Percentiles rank a stretch among this genome's conserved stretches.
These are phyloP conservation scores for Saturnispora diversa DNA, from an alignment of 805 yeast genomes.

Conservation along the genomic window DNA sequence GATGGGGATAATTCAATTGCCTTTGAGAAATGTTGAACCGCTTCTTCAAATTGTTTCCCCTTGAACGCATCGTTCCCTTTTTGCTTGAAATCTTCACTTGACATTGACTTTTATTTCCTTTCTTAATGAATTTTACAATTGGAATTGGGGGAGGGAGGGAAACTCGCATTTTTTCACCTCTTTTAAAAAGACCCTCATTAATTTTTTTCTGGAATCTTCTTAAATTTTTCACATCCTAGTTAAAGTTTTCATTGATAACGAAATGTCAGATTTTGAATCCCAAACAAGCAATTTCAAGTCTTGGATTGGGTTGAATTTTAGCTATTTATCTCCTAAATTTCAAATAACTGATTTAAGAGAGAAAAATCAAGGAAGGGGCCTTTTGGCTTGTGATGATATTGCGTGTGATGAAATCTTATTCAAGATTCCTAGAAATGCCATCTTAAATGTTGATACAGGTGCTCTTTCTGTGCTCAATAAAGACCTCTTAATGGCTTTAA, in stretches of 20 bases:
- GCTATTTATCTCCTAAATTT: constrained; percentile 48
- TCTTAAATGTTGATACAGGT: constrained; percentile 56
- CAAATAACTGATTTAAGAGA: constrained; percentile 51
- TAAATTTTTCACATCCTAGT: neutral
- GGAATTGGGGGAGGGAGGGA: no score
- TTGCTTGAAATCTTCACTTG: constrained; percentile 75
- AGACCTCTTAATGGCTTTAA: constrained; percentile 35
- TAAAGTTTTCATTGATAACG: neutral
- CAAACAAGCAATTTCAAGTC: constrained; percentile 34
- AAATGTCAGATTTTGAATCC: constrained; percentile 13
- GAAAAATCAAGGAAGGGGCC: constrained; percentile 66
- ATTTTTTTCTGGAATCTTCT: constrained; percentile 6
- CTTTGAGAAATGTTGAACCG: constrained; percentile 71
- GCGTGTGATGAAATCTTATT: constrained; percentile 56
- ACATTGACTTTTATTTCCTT: no score
- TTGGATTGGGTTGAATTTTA: constrained; percentile 40
- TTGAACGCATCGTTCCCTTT: constrained; percentile 91
- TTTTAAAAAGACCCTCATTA: no score
- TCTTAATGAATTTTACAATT: no score
- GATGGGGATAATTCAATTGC: constrained; percentile 77
- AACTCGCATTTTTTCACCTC: no score
- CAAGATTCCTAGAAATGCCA: constrained; percentile 50
- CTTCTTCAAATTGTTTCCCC: constrained; percentile 73
- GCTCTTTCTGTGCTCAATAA: constrained; percentile 31
- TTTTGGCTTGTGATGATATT: constrained; percentile 58